Evolutionary conservation across 176 grass and related monocot species (phyloP), one percentile per base, ranked within the genome.

Genomic region (Rhynchospora pubera): DNA sequence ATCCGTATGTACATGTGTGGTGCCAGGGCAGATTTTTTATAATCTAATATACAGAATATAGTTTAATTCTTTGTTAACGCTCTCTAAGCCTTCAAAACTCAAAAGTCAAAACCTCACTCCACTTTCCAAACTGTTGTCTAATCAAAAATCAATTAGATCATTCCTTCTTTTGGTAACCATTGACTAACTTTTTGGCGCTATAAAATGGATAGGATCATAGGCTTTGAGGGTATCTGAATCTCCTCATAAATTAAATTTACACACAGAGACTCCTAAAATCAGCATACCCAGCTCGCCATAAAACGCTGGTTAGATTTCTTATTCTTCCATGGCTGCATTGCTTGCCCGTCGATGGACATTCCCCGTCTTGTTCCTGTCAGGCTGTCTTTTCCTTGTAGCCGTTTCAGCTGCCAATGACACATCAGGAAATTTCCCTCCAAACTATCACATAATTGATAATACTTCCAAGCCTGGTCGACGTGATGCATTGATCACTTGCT

Each of bases 401-500:
- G 78, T 80, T 63, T 80, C 78, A 11, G 78, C n/a, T 63, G 51
- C 78, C 39, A 5, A 15, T 45, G 10, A 44, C 42, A 58, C 12
- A 57, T 32, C 43, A 21, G 14, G 14, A 13, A 44, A 43, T 7
- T 44, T 72, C 4, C 43, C 68, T 47, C 44, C 68, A 2, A 72
- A 48, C 10, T 5, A 9, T 44, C 68, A 23, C n/a, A 9, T 72
- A 72, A 0, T 72, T 44, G 12, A 72, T 11, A 39, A 39, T 39
- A 39, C 34, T 39, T n/a, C 4, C 5, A 21, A 23, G 1, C 23
- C 23, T 5, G 68, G 68, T 4, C 68, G 26, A 14, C 75, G 85
- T 23, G 87, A 85, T 84, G 84, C 64, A n/a, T 10, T 63, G 77
- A 65, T 79, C 32, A 79, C 58, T 10, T 93, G 91, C 57, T 3